Evolutionary conservation across 768 basidiomycete species (phyloP).

Genomic region (Roridomyces roridus): DNA sequence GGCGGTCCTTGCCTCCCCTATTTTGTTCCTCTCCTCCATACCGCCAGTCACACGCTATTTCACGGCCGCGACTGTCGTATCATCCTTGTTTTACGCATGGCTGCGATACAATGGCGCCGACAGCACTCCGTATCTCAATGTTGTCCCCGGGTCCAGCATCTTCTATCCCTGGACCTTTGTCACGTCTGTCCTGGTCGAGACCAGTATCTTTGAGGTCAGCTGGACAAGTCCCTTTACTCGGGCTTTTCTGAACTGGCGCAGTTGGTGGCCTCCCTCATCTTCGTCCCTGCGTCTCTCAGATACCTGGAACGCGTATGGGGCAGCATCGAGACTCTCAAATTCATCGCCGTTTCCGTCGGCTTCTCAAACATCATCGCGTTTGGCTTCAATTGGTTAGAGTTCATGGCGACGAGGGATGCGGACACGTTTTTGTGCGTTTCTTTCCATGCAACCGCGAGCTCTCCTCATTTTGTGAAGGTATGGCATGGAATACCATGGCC

Average conservation of each 20-base stretch:
- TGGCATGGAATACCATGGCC: constrained; percentile 90
- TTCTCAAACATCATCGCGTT: constrained; percentile 90
- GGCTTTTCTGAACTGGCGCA: constrained; percentile 35
- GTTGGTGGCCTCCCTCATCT: constrained; percentile 78
- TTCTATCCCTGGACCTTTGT: constrained; percentile 94
- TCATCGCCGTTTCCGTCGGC: constrained; percentile 79
- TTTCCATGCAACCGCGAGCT: constrained; percentile 5
- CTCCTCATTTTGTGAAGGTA: constrained; percentile 55
- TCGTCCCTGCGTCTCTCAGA: constrained; percentile 82
- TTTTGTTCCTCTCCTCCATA: constrained; percentile 71
- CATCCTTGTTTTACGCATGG: constrained; percentile 69
- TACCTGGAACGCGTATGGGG: constrained; percentile 98
- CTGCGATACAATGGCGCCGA: constrained; percentile 59
- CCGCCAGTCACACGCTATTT: constrained; percentile 83
- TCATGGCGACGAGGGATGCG: constrained; percentile 67
- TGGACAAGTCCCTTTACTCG: constrained; percentile 1
- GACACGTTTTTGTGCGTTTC: constrained; percentile 78
- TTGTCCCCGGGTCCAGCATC: constrained; percentile 81
- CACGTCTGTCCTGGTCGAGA: constrained; percentile 89
- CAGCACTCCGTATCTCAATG: constrained; percentile 70
- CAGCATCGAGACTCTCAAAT: constrained; percentile 81
- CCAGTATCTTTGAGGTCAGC: constrained; percentile 82
- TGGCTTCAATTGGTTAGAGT: constrained; percentile 90
- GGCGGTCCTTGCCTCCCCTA: constrained; percentile 78
- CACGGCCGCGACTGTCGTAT: constrained; percentile 62